Evolutionary conservation across 2,329 filamentous ascomycete genomes (phyloP), one percentile per base, ranked within the genome.

Genomic region (Fusarium neocosmosporiellum): DNA sequence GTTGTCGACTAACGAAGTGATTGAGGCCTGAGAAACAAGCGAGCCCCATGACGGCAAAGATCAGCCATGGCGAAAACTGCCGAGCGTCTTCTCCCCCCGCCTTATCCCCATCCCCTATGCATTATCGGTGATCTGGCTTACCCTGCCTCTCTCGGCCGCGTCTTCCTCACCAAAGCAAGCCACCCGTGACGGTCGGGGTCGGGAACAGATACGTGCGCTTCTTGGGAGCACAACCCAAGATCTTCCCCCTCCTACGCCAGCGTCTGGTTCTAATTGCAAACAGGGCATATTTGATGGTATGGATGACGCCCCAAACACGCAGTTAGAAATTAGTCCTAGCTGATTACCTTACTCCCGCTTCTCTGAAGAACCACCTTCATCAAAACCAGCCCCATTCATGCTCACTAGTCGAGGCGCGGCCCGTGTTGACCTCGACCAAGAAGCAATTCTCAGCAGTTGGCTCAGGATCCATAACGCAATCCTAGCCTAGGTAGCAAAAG

Each of bases 351-450:
- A 55, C 37, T 72, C 64, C 67, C 65, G 65, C 64, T 67, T 61
- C 62, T 61, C 37, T 43, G 24, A 62, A 65, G 50, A 60, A 73
- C 54, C 63, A 62, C 57, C 29, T 48, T 67, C 71, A 70, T 69
- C 61, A 72, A 68, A 69, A 37, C 36, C 53, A 53, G 61, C 46
- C 57, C 66, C 68, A 67, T 72, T 65, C 58, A 66, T 67, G 59
- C 67, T 63, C 54, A 65, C 62, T 71, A 71, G 69, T 63, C 61
- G 59, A 71, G 66, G 67, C 68, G 69, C 72, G 66, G 71, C 67
- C 71, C 73, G 68, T 69, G 59, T 65, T 60, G 46, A 62, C 65
- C 41, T 74, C 60, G 58, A 64, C 60, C 43, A 74, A 60, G 43
- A 63, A 59, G 50, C 29, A 39, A 41, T 59, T 67, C 37, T 55